A percentile compares a stretch with the other conserved stretches of the same genome.
Evolutionary conservation across 164 flowering plant genomes (phyloP).

Genomic region (Berberis vulgaris): DNA sequence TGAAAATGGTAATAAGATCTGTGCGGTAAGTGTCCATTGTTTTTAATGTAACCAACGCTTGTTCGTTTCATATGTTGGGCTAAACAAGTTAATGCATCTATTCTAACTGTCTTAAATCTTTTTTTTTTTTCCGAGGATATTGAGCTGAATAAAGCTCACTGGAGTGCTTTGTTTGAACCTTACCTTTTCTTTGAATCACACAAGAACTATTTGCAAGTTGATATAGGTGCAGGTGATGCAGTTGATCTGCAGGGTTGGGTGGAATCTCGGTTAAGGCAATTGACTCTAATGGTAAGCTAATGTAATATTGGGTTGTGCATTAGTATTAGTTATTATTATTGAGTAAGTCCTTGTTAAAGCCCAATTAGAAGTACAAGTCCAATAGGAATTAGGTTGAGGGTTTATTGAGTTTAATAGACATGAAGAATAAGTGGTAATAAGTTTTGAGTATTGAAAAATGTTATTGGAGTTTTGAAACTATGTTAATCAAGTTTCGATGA

Average conservation of each 20-base stretch:
- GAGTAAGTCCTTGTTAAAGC: no score
- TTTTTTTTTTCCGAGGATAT: conserved; percentile 47
- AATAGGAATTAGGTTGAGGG: no score
- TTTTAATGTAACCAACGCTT: not conserved
- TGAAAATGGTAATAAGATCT: conserved; percentile 61
- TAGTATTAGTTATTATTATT: no score
- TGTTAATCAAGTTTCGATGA: no score
- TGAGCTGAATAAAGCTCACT: conserved; percentile 65
- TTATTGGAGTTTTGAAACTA: no score
- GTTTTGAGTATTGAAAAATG: no score
- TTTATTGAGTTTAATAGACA: no score
- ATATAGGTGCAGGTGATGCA: conserved; percentile 74
- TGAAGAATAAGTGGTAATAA: no score
- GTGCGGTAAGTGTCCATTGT: conserved; percentile 45
- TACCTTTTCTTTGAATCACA: conserved; percentile 80
- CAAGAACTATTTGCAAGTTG: conserved; percentile 91
- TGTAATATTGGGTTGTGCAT: not conserved
- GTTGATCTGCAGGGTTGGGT: conserved; percentile 98
- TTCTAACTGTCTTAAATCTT: not conserved
- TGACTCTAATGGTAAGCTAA: conserved; percentile 65
- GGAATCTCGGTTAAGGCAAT: conserved; percentile 87
- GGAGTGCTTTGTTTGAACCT: conserved; percentile 80
- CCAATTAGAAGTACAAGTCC: no score
- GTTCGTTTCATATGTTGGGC: not conserved
- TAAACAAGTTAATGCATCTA: no score